phyloP scores from a whole-genome alignment of 306 rosid genomes.

The Arachis hypogaea region DNA sequence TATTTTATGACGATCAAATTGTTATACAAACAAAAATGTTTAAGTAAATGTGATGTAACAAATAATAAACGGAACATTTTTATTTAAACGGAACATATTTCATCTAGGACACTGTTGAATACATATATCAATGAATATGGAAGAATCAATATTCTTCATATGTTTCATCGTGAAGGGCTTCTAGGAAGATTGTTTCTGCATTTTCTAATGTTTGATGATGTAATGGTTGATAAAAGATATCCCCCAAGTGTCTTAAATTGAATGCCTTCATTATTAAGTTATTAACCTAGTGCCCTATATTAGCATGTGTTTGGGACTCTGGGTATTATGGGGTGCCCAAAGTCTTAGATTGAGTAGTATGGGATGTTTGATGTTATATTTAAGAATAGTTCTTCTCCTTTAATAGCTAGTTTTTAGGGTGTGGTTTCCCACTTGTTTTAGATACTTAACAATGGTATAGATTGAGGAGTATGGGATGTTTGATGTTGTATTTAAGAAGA shows the following conservation, averaged over 20 bases:
- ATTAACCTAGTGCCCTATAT: neutral
- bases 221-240: neutral
- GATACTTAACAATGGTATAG: too few species aligned
- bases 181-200: neutral
- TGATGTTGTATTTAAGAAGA: too few species aligned
- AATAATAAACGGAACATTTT: neutral
- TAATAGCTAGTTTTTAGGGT: too few species aligned
- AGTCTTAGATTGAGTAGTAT: too few species aligned
- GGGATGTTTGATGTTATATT: too few species aligned
- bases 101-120: neutral
- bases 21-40: neutral
- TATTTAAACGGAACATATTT: neutral
- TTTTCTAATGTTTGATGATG: constrained; percentile 7
- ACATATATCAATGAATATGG: neutral
- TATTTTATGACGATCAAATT: neutral
- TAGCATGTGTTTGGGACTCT: neutral
- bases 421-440: too few species aligned
- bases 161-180: neutral
- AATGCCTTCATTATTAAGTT: neutral
- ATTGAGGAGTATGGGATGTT: too few species aligned
- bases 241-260: constrained; percentile 15
- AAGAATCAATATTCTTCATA: neutral
- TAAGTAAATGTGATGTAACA: neutral
- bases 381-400: too few species aligned
- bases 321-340: too few species aligned